These are phyloP conservation scores for Suhomyces prunicola DNA, from an alignment of 805 yeast genomes.

Conservation along the genomic window DNA sequence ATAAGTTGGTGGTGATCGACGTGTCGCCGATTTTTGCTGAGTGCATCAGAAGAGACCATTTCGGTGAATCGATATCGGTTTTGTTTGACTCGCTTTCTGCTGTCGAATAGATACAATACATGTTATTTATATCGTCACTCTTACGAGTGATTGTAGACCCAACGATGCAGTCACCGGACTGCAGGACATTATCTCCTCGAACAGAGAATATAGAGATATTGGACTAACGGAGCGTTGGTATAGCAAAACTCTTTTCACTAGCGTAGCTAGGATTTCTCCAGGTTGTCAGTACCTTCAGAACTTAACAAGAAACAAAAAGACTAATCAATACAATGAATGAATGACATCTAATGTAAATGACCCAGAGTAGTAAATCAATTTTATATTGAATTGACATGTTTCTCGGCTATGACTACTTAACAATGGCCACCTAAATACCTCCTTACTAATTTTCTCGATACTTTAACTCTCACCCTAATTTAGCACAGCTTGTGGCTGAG, in stretches of 20 bases:
- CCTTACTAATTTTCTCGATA: no score
- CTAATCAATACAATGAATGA: no score
- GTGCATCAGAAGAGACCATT: slow-evolving; percentile 97
- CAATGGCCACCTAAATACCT: no score
- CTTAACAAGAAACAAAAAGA: not conserved
- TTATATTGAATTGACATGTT: no score
- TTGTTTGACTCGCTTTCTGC: slow-evolving; percentile 83
- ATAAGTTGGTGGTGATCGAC: slow-evolving; percentile 80
- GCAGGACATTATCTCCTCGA: slow-evolving; percentile 44
- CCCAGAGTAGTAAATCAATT: no score
- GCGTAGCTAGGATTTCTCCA: not conserved
- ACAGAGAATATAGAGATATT: slow-evolving; percentile 19
- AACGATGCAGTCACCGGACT: slow-evolving; percentile 54
- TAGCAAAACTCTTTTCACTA: slow-evolving; percentile 14
- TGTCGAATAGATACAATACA: slow-evolving; percentile 25
- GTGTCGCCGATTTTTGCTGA: slow-evolving; percentile 95
- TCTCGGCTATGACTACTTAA: no score
- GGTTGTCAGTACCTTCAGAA: not conserved
- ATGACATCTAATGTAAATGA: no score
- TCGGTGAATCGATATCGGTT: slow-evolving; percentile 94
- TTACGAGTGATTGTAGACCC: slow-evolving; percentile 21
- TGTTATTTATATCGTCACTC: slow-evolving; percentile 1
- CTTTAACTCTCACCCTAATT: no score
- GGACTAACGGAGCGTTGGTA: slow-evolving; percentile 65
- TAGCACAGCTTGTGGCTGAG: no score